Evolutionary conservation across 441 rosid genomes (phyloP).

Genomic region (Erysimum cheiri): DNA sequence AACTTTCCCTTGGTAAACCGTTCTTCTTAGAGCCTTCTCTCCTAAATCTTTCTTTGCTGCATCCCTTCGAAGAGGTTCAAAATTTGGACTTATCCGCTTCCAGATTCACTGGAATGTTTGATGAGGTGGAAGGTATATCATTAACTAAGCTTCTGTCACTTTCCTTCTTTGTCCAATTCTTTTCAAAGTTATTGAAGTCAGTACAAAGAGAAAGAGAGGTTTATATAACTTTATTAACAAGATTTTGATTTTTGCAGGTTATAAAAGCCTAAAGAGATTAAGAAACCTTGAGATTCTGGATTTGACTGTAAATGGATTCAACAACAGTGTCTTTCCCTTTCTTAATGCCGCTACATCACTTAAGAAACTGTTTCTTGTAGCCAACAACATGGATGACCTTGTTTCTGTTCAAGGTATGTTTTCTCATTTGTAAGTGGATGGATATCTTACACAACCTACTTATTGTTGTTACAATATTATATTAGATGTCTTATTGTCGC

Average conservation of each 20-base stretch:
- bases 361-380: neutral
- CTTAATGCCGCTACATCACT: neutral
- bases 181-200: too few species aligned
- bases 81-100: neutral
- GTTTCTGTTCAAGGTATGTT: neutral
- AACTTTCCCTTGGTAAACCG: neutral
- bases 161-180: too few species aligned
- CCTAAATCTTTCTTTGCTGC: constrained; percentile 26
- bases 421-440: too few species aligned
- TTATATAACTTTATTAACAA: neutral
- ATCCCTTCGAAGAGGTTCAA: constrained; percentile 29
- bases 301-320: neutral
- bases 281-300: neutral
- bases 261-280: neutral
- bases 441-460: too few species aligned
- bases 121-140: too few species aligned
- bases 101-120: neutral
- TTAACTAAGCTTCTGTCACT: too few species aligned
- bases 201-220: too few species aligned
- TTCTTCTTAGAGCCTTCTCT: neutral
- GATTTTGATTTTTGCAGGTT: neutral
- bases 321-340: neutral
- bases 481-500: too few species aligned
- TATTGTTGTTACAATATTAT: too few species aligned
- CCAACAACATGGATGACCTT: neutral